These are phyloP conservation scores for Chenopodium formosanum DNA, from an alignment of 148 eudicot species.

Conservation along the genomic window DNA sequence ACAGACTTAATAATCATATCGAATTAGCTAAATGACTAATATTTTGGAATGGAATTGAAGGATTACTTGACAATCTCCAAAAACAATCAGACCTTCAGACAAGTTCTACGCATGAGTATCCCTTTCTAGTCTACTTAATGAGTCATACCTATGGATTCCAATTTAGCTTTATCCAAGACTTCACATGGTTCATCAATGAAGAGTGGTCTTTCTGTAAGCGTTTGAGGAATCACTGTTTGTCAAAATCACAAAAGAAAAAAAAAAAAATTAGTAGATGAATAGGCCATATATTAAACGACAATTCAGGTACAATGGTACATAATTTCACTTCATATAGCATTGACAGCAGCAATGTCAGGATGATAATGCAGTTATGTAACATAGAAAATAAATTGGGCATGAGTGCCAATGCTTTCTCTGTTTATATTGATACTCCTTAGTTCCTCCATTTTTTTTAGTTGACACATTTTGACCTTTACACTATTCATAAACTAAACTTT, in stretches of 20 bases:
- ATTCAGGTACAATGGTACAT: background rate
- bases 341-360: background rate
- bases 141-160: constrained; percentile 58
- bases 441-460: too few species aligned
- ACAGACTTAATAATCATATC: background rate
- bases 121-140: background rate
- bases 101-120: background rate
- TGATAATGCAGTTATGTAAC: background rate
- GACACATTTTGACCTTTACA: too few species aligned
- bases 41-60: background rate
- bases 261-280: background rate
- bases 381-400: background rate
- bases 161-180: constrained; percentile 50
- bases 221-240: constrained; percentile 14
- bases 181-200: constrained; percentile 49
- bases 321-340: background rate
- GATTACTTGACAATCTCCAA: background rate
- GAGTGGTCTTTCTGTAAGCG: constrained; percentile 42
- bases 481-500: too few species aligned
- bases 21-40: background rate
- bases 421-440: background rate
- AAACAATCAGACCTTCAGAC: background rate
- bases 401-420: background rate
- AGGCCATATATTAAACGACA: background rate
- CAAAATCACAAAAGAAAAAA: background rate